These are phyloP conservation scores for Triticum dicoccoides DNA, from an alignment of 176 grass and related monocot species.

Conservation along the genomic window DNA sequence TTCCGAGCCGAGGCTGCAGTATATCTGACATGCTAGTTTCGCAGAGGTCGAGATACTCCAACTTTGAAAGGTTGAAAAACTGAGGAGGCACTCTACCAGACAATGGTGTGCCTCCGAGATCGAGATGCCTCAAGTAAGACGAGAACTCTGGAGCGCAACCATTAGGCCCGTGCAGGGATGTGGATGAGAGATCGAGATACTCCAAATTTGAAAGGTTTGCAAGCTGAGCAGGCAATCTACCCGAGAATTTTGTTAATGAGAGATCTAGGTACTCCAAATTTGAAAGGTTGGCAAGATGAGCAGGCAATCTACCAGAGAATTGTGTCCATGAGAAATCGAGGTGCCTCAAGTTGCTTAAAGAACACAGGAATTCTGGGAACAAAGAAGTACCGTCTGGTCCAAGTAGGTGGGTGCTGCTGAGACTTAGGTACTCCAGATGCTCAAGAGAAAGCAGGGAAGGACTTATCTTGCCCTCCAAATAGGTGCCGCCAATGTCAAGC, in stretches of 20 bases:
- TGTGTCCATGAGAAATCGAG: background rate
- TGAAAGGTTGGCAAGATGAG: background rate
- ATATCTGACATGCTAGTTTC: background rate
- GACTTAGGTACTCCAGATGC: slow-evolving; percentile 21
- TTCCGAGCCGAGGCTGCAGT: background rate
- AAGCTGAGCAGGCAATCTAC: background rate
- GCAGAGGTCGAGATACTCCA: slow-evolving; percentile 12
- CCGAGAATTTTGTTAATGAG: background rate
- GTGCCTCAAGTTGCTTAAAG: slow-evolving; percentile 10
- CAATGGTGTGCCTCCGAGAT: background rate
- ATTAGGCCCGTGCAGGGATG: too few species aligned
- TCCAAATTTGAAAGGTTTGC: background rate
- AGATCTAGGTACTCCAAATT: slow-evolving; percentile 4
- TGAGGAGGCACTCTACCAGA: background rate
- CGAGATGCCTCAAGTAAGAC: too few species aligned
- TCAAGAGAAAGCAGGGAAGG: slow-evolving; percentile 22
- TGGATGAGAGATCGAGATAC: background rate
- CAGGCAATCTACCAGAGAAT: background rate
- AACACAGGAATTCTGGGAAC: slow-evolving; percentile 5
- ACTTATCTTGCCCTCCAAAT: slow-evolving; percentile 20
- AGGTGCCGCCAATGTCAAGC: background rate
- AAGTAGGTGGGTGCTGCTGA: background rate
- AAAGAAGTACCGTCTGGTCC: background rate
- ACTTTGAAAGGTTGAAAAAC: slow-evolving; percentile 4
- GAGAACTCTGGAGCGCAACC: too few species aligned